Evolutionary conservation across 805 yeast genomes (phyloP).

Genomic region (Teunomyces tritomae): DNA sequence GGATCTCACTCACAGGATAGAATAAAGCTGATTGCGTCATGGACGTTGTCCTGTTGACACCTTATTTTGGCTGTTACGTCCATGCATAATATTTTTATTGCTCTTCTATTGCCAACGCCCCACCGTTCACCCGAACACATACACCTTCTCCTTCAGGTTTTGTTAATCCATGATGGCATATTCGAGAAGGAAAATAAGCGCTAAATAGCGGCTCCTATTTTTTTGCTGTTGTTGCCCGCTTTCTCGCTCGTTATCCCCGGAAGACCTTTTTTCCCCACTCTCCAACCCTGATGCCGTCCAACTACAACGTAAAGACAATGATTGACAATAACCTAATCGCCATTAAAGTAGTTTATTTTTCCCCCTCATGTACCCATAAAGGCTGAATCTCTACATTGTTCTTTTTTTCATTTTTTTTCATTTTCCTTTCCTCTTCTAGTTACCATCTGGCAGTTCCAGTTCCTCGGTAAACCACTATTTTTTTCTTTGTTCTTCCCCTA

Average conservation of each 20-base stretch:
- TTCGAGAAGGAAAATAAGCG: background rate
- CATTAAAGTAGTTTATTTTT: no score
- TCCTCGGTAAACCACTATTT: no score
- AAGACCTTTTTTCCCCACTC: background rate
- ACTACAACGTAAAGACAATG: no score
- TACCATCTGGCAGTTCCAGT: no score
- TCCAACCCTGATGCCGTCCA: background rate
- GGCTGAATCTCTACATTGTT: no score
- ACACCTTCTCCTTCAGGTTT: background rate
- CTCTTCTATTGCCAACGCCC: background rate
- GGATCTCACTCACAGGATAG: background rate
- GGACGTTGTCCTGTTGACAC: background rate
- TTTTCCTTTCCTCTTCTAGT: no score
- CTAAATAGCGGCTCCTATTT: no score
- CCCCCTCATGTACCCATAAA: no score
- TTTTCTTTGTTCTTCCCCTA: no score
- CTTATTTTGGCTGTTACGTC: background rate
- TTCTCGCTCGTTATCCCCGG: background rate
- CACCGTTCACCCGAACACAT: background rate
- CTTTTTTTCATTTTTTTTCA: no score
- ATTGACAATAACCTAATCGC: no score
- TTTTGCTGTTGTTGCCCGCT: background rate
- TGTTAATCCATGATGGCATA: background rate
- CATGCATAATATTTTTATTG: background rate
- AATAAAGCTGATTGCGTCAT: background rate